These are phyloP conservation scores for Heritiera fomes DNA, from an alignment of 345 rosid genomes.

Conservation along the genomic window DNA sequence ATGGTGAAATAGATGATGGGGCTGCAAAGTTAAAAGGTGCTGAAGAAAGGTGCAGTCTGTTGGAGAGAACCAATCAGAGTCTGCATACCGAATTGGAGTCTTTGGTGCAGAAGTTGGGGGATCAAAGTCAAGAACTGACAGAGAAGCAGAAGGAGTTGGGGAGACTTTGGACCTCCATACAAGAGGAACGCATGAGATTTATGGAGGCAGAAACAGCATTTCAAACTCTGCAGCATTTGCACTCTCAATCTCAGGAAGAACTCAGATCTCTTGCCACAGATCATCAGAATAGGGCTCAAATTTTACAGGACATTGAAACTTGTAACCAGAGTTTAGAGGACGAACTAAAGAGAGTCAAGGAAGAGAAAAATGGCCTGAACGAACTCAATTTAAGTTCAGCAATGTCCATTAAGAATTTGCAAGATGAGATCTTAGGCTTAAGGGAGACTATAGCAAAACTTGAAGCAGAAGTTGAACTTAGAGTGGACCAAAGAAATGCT, in stretches of 20 bases:
- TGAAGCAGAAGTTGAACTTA: slow-evolving; percentile 84
- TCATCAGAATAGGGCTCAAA: slow-evolving; percentile 57
- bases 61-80: slow-evolving; percentile 79
- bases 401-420: slow-evolving; percentile 61
- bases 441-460: slow-evolving; percentile 75
- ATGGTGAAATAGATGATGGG: slow-evolving; percentile 65
- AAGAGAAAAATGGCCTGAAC: slow-evolving; percentile 56
- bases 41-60: slow-evolving; percentile 73
- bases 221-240: slow-evolving; percentile 91
- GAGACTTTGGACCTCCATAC: slow-evolving; percentile 77
- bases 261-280: slow-evolving; percentile 70
- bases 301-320: slow-evolving; percentile 66
- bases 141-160: slow-evolving; percentile 92
- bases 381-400: slow-evolving; percentile 75
- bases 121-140: slow-evolving; percentile 69
- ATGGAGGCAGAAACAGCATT: slow-evolving; percentile 98
- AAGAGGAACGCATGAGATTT: slow-evolving; percentile 85
- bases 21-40: slow-evolving; percentile 65
- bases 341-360: slow-evolving; percentile 56
- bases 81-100: slow-evolving; percentile 71
- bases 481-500: slow-evolving; percentile 89
- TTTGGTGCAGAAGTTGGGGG: slow-evolving; percentile 55
- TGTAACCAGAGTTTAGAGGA: slow-evolving; percentile 53
- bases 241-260: slow-evolving; percentile 96
- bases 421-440: slow-evolving; percentile 64